Conservation (phyloP, 768 basidiomycete genomes). For the Termitomyces sp. region DNA sequence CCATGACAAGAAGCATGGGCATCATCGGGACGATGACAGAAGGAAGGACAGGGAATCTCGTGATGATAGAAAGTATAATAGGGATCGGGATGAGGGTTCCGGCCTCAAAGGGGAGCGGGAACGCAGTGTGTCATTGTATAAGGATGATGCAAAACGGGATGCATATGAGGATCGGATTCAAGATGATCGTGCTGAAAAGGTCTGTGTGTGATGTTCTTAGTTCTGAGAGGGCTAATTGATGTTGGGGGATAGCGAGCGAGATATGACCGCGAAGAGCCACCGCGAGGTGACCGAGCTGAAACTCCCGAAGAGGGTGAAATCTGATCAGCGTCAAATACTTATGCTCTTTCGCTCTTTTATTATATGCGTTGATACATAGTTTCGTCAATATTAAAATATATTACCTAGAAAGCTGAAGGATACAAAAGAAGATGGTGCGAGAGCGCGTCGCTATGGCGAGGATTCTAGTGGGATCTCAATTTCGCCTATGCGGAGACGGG, state of each 20-base stretch:
- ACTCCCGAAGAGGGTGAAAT: conserved; percentile 90
- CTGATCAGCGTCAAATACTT: conserved; percentile 23
- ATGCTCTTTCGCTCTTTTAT: not conserved
- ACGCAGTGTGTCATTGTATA: conserved; percentile 27
- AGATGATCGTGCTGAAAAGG: conserved; percentile 65
- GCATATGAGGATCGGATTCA: conserved; percentile 41
- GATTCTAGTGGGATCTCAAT: conserved; percentile 44
- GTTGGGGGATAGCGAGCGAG: conserved; percentile 39
- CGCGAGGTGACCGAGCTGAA: conserved; percentile 51
- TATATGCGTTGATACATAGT: not conserved
- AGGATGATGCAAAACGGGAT: conserved; percentile 47
- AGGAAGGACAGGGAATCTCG: conserved; percentile 45
- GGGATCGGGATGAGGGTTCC: conserved; percentile 44
- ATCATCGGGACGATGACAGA: conserved; percentile 50
- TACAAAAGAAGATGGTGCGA: not conserved
- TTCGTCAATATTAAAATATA: conserved; percentile 9
- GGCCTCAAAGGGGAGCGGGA: conserved; percentile 24
- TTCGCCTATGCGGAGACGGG: conserved; percentile 86
- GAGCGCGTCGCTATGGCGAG: conserved; percentile 12
- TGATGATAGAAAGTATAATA: conserved; percentile 29
- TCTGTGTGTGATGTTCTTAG: conserved; percentile 19
- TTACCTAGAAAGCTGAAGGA: conserved; percentile 5
- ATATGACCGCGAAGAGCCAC: conserved; percentile 41
- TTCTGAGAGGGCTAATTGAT: conserved; percentile 6
- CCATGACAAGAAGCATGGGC: conserved; percentile 32